phyloP scores from a whole-genome alignment of 2,329 filamentous ascomycete species.

The Arachnomyces sp. region DNA sequence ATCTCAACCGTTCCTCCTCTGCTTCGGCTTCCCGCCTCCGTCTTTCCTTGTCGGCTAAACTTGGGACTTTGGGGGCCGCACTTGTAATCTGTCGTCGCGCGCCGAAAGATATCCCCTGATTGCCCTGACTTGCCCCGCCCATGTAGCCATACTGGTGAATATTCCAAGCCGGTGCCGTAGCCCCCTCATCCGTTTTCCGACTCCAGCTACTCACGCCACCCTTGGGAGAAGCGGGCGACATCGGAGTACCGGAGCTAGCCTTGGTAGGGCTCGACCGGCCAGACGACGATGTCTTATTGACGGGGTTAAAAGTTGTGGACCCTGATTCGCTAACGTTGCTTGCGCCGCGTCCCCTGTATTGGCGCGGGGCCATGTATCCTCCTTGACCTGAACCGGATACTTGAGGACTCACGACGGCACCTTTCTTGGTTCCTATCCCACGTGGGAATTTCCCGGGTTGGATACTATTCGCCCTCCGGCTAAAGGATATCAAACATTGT shows the following conservation, averaged over 20 bases:
- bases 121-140: constrained; percentile 93
- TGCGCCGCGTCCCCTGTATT: constrained; percentile 34
- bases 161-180: constrained; percentile 89
- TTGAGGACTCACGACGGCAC: constrained; percentile 57
- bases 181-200: constrained; percentile 70
- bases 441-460: constrained; percentile 68
- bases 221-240: constrained; percentile 39
- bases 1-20: constrained; percentile 46
- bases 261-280: constrained; percentile 57
- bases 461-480: constrained; percentile 68
- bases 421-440: constrained; percentile 66
- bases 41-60: constrained; percentile 75
- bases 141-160: constrained; percentile 98
- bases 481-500: constrained; percentile 88
- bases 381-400: constrained; percentile 54
- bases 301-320: constrained; percentile 36
- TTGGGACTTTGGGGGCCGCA: constrained; percentile 70
- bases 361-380: constrained; percentile 38
- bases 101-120: constrained; percentile 87
- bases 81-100: constrained; percentile 87
- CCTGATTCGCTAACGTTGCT: constrained; percentile 49
- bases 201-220: constrained; percentile 76
- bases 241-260: constrained; percentile 44
- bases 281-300: constrained; percentile 33
- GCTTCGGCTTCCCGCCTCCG: constrained; percentile 48